A percentile compares a stretch with the other conserved stretches of the same genome.
Evolutionary conservation across 345 rosid genomes (phyloP).

Genomic region (Brassica incana): DNA sequence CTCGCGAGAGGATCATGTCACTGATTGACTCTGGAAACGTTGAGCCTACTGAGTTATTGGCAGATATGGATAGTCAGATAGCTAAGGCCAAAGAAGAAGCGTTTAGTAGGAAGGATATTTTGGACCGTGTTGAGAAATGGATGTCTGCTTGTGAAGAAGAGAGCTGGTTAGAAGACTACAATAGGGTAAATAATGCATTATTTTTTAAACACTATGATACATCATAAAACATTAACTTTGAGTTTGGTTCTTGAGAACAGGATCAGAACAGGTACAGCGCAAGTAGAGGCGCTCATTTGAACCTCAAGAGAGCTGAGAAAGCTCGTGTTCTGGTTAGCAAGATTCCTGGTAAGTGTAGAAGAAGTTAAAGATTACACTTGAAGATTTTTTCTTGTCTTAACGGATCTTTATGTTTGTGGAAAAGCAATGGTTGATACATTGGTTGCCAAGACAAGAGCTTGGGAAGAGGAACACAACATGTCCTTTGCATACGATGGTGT

Average conservation of each 20-base stretch:
- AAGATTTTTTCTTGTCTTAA: neutral
- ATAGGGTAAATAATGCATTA: constrained; percentile 54
- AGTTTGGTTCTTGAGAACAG: constrained; percentile 47
- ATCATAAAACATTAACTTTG: neutral
- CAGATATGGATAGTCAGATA: constrained; percentile 92
- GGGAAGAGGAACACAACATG: constrained; percentile 84
- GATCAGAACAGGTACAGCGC: constrained; percentile 97
- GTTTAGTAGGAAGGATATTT: constrained; percentile 85
- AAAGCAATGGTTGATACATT: constrained; percentile 83
- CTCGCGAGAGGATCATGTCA: constrained; percentile 84
- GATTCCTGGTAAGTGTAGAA: constrained; percentile 73
- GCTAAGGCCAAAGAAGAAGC: constrained; percentile 87
- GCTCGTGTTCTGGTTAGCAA: constrained; percentile 90
- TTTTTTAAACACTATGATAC: neutral
- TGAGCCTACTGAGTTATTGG: constrained; percentile 88
- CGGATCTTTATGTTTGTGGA: constrained; percentile 14
- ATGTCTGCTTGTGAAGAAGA: constrained; percentile 99
- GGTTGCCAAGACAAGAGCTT: constrained; percentile 82
- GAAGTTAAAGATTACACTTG: neutral
- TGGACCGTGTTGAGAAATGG: constrained; percentile 99
- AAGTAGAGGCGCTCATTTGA: constrained; percentile 95
- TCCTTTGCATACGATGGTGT: constrained; percentile 88
- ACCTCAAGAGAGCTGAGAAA: constrained; percentile 98
- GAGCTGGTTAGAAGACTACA: constrained; percentile 98
- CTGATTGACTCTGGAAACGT: constrained; percentile 81